These are phyloP conservation scores for Ocimum tenuiflorum DNA, from an alignment of 257 asterid genomes.

Conservation along the genomic window DNA sequence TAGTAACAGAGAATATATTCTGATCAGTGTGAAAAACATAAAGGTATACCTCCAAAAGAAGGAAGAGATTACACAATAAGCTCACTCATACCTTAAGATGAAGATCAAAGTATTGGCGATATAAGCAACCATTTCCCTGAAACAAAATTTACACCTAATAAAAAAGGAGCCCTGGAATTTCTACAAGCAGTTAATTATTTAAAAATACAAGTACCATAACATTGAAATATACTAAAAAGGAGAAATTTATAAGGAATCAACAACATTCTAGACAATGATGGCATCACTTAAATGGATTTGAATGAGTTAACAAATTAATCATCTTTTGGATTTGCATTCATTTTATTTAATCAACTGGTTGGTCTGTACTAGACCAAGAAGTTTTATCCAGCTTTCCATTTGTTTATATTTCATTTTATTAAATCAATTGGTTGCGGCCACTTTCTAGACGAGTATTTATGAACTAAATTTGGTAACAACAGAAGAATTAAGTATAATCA, in stretches of 20 bases:
- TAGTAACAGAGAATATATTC: too few relatives aligned
- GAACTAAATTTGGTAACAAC: background rate
- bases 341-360: background rate
- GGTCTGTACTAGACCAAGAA: background rate
- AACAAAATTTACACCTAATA: constrained; percentile 28
- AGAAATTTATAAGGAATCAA: constrained; percentile 4
- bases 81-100: constrained; percentile 66
- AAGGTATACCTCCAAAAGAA: background rate
- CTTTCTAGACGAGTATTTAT: background rate
- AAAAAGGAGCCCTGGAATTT: constrained; percentile 15
- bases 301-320: background rate
- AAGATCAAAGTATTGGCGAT: constrained; percentile 93
- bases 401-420: background rate
- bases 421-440: too few relatives aligned
- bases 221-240: background rate
- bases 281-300: background rate
- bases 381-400: background rate
- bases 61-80: background rate
- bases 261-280: constrained; percentile 1
- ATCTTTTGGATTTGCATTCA: background rate
- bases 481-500: background rate
- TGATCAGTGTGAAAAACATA: background rate
- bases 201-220: background rate
- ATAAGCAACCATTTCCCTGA: constrained; percentile 98
- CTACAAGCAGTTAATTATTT: constrained; percentile 2